Conservation (phyloP, 164 flowering plant genomes). For the Umbellularia californica region DNA sequence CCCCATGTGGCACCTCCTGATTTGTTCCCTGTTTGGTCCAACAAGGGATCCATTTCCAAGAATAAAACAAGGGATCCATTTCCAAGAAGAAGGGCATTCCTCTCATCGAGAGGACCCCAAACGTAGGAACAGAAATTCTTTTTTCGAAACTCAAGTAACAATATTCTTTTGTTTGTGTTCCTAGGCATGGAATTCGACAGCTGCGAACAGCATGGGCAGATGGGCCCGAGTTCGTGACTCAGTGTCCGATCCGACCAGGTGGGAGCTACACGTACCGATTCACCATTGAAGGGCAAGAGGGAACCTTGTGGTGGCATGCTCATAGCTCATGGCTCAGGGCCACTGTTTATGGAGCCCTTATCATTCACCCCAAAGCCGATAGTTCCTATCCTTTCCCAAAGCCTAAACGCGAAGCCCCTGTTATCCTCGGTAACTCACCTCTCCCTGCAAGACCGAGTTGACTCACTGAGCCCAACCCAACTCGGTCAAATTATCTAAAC, state of each 20-base stretch:
- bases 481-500: not conserved
- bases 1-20: too few species aligned
- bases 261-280: slow-evolving; percentile 75
- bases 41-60: too few species aligned
- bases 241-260: slow-evolving; percentile 89
- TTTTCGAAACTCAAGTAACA: too few species aligned
- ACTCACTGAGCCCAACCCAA: not conserved
- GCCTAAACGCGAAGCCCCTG: slow-evolving; percentile 57
- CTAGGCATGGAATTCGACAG: slow-evolving; percentile 82
- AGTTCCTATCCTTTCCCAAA: slow-evolving; percentile 59
- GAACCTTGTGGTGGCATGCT: slow-evolving; percentile 98
- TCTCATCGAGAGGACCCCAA: too few species aligned
- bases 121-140: too few species aligned
- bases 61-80: too few species aligned
- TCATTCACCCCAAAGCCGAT: slow-evolving; percentile 59
- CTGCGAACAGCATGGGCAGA: slow-evolving; percentile 91
- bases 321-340: slow-evolving; percentile 91
- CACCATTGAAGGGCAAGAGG: slow-evolving; percentile 79
- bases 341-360: slow-evolving; percentile 84
- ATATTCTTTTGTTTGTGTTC: too few species aligned
- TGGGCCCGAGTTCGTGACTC: slow-evolving; percentile 82
- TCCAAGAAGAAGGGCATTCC: too few species aligned
- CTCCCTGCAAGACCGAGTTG: not conserved
- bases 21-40: too few species aligned
- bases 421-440: slow-evolving; percentile 63